Conservation (phyloP, 306 rosid genomes). For the Senna tora region DNA sequence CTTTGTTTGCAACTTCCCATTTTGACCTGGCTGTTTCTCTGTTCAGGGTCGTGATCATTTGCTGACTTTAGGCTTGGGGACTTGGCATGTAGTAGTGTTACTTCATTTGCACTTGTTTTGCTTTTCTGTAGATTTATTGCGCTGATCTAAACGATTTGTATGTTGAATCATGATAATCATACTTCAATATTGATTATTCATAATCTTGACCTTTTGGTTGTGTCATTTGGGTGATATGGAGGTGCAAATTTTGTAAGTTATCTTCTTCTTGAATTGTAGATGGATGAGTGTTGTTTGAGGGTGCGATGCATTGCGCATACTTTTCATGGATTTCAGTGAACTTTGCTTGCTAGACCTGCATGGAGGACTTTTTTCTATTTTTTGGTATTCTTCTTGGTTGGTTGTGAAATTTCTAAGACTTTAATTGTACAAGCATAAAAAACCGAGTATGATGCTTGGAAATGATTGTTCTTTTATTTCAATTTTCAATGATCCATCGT, state of each 20-base stretch:
- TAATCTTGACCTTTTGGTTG: slow-evolving; percentile 25
- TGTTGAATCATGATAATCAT: neutral
- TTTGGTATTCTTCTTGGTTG: slow-evolving; percentile 26
- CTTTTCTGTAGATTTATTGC: slow-evolving; percentile 36
- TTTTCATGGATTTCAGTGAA: slow-evolving; percentile 59
- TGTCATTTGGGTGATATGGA: slow-evolving; percentile 20
- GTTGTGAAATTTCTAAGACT: slow-evolving; percentile 32
- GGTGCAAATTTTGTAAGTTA: slow-evolving; percentile 34
- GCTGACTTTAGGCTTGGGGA: slow-evolving; percentile 71
- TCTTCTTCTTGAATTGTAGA: slow-evolving; percentile 68
- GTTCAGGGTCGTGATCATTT: slow-evolving; percentile 77
- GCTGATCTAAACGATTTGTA: slow-evolving; percentile 31
- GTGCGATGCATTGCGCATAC: slow-evolving; percentile 60
- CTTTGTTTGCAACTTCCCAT: slow-evolving; percentile 31
- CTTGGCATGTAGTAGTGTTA: slow-evolving; percentile 48
- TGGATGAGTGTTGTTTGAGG: slow-evolving; percentile 82
- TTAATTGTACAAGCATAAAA: slow-evolving; percentile 38
- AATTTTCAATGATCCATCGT: slow-evolving; percentile 5
- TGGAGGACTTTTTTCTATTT: slow-evolving; percentile 30
- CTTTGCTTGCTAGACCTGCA: slow-evolving; percentile 54
- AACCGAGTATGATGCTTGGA: slow-evolving; percentile 36
- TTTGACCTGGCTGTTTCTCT: slow-evolving; percentile 63
- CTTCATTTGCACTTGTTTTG: slow-evolving; percentile 41
- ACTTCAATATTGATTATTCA: neutral
- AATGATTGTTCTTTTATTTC: slow-evolving; percentile 25